Base-by-base conservation (phyloP, 1,139 yeast genomes). In the Geotrichum aggregatum region DNA sequence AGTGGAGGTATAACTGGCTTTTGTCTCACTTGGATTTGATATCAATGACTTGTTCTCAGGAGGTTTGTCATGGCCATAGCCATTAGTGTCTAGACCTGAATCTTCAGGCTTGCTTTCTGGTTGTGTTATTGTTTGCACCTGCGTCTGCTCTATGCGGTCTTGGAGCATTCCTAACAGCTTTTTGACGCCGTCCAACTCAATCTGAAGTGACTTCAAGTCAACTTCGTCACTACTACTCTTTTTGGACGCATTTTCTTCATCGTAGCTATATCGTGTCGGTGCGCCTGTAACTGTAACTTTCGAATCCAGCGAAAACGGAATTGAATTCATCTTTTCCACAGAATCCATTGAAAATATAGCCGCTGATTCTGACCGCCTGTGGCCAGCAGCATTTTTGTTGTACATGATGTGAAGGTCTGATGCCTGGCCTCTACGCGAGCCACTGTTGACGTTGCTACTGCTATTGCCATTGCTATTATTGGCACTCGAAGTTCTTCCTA, bases 171-270 rank as follows among this genome's bases (percentile, higher is more conserved):
- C 30, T 4, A 50, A 21, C 33, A 36, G n/a, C 30, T 52, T 52
- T 33, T 49, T 50, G 16, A 49, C 50, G 11, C 42, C 50, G 3
- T 39, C 47, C 11, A 52, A 34, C 41, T 50, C 55, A 14, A 28
- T 34, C 30, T 33, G 35, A 16, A 50, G 21, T 13, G 47, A 16
- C 18, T 45, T 45, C 19, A 42, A 34, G 21, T 38, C 33, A 5
- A 24, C 28, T 1, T 35, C 47, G n/a, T n/a, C n/a, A n/a, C n/a
- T n/a, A n/a, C n/a, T n/a, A 16, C 22, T 19, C 21, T 28, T 21
- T 21, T n/a, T 8, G 11, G 14, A 14, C 10, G 33, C 14, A 26
- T n/a, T 5, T 40, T 38, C 42, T 14, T 11, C 33, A 18, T 19
- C 41, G 19, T 36, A 19, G 41, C 8, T 8, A 36, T 36, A 22